A percentile compares a stretch with the other conserved stretches of the same genome.
Conservation (phyloP, 257 asterid species). For the Jasminum sambac region DNA sequence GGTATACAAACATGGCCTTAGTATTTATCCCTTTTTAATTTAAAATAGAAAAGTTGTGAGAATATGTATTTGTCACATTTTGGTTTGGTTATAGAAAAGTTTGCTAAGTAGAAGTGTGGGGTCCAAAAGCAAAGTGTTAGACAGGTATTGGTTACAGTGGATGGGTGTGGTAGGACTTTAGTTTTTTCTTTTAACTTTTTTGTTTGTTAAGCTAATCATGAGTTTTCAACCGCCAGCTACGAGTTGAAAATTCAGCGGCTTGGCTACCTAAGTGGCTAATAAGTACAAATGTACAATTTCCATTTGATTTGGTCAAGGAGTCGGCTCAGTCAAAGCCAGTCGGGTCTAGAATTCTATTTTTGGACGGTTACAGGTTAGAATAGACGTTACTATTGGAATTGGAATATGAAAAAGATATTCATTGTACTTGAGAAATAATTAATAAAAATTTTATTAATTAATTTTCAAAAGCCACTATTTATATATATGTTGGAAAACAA, state of each 20-base stretch:
- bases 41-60: background rate
- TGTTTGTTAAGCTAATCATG: slow-evolving; percentile 41
- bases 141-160: background rate
- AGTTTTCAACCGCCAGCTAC: slow-evolving; percentile 38
- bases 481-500: too few relatives aligned
- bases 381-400: too few relatives aligned
- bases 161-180: background rate
- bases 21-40: too few relatives aligned
- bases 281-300: too few relatives aligned
- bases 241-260: slow-evolving; percentile 33
- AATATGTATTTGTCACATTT: background rate
- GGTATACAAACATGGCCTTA: too few relatives aligned
- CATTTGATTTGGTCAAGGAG: slow-evolving; percentile 3
- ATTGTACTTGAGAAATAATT: too few relatives aligned
- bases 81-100: background rate
- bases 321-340: too few relatives aligned
- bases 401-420: too few relatives aligned
- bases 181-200: background rate
- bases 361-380: too few relatives aligned
- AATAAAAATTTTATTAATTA: too few relatives aligned
- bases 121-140: background rate
- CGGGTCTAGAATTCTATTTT: too few relatives aligned
- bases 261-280: slow-evolving; percentile 12
- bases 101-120: background rate
- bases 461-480: too few relatives aligned